Evolutionary conservation across 83 land plant species (phyloP).

Genomic region (Thuja plicata): DNA sequence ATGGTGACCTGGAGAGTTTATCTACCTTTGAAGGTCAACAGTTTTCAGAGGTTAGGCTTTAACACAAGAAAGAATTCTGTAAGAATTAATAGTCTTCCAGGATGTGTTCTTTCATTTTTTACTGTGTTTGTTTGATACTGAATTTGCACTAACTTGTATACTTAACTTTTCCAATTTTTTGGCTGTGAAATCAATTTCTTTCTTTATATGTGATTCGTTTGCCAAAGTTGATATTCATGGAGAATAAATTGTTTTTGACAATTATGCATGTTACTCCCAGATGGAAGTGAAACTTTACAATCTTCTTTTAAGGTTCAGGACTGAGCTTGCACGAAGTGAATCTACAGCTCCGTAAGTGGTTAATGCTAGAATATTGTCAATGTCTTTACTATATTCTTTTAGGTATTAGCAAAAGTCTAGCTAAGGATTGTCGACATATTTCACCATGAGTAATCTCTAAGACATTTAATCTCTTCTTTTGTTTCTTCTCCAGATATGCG

Average conservation of each 20-base stretch:
- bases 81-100: neutral
- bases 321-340: constrained; percentile 49
- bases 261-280: constrained; percentile 20
- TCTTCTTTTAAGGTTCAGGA: constrained; percentile 55
- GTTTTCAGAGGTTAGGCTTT: constrained; percentile 46
- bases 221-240: neutral
- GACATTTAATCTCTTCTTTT: neutral
- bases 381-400: too few species aligned
- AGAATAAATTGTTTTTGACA: neutral
- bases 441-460: neutral
- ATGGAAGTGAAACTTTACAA: constrained; percentile 57
- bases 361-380: neutral
- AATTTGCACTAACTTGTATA: neutral
- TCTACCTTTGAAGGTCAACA: constrained; percentile 22
- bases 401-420: neutral
- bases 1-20: constrained; percentile 26
- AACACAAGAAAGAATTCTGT: neutral
- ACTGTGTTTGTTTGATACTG: neutral
- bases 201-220: neutral
- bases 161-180: neutral
- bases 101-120: neutral
- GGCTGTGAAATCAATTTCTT: neutral
- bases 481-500: constrained; percentile 56
- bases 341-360: constrained; percentile 78
- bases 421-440: neutral